Evolutionary conservation across 176 grass and related monocot genomes (phyloP), one percentile per base, ranked within the genome.

Genomic region (Thalia dealbata): DNA sequence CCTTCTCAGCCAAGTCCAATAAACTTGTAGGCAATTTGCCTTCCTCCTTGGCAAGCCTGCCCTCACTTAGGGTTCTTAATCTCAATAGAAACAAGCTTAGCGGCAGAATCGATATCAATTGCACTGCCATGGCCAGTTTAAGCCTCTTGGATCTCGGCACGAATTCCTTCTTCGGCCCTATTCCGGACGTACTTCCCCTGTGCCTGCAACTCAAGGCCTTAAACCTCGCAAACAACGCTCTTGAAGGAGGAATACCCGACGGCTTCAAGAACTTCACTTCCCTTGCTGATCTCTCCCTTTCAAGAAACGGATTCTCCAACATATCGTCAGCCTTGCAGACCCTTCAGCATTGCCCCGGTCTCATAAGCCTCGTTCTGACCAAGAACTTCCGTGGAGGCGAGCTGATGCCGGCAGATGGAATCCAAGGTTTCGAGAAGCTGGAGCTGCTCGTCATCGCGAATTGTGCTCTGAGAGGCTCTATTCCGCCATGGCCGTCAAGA

Each of bases 31-130:
- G 95, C 15, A 51, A 54, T 81, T 62, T 97, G 50, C 95, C 95
- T 19, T 4, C 62, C 70, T 91, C 95, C 12, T 52, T 97, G 55
- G 91, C 87, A 10, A 85, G 76, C 12, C 86, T 78, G 26, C 65
- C 50, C 1, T 78, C 61, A 7, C 79, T 97, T 38, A 92, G 65
- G 46, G 50, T 88, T 14, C 72, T 93, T 78, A 91, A 85, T 72
- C 61, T 97, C 51, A 86, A 87, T 64, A 93, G 92, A 78, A 97
- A 97, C 28, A 79, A 80, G 30, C 81, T 97, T 6, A 63, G 6
- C 1, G 95, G 90, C 18, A 16, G 59, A 3, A 92, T 97, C 52
- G 21, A 46, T 30, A 43, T 92, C 0, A 26, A 91, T 69, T 97
- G 85, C 71, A 55, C 50, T 28, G n/a, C 1, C 12, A 64, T 30